Base-by-base conservation (phyloP, 495 filamentous ascomycete genomes). In the Xylaria cubensis region DNA sequence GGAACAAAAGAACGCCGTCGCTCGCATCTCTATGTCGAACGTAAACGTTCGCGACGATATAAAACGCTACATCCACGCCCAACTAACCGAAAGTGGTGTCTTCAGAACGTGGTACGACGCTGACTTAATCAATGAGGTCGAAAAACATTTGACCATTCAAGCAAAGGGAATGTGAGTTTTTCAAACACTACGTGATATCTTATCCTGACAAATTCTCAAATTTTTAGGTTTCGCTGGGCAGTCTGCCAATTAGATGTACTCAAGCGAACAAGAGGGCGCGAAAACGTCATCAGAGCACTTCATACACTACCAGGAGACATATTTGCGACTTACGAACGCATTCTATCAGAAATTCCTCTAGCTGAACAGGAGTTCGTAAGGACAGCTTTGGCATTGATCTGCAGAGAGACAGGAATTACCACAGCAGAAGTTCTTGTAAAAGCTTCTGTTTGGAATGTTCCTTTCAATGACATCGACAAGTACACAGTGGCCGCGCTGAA, bases 181-280 rank as follows among this genome's bases (percentile, higher is more conserved):
- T n/a, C 24, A n/a, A 26, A 58, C 21, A 4, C n/a, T 29, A 12
- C 42, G n/a, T 50, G 7, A 46, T 36, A 50, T 62, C 12, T 29
- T 29, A 29, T 29, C 26, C 26, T 55, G 51, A 62, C n/a, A 41
- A 48, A 12, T 62, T 50, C 24, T 70, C 58, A 29, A 10, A 19
- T 3, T 10, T n/a, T 9, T 70, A 82, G 81, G 83, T 86, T 86
- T 65, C 82, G 83, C 21, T 86, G 82, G 84, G 81, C 79, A 5
- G 79, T 81, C 8, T 84, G 83, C 72, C 83, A 86, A 70, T 72
- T 87, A 9, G 81, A 85, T 61, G 75, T 79, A 0, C 59, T 87
- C 8, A 72, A 79, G 39, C 77, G 77, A 24, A 70, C 76, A 15
- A 69, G 67, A 42, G 55, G 71, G 9, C 13, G 10, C 6, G 71